Evolutionary conservation across 129 eudicot species (phyloP).

Genomic region (Logfia minima): DNA sequence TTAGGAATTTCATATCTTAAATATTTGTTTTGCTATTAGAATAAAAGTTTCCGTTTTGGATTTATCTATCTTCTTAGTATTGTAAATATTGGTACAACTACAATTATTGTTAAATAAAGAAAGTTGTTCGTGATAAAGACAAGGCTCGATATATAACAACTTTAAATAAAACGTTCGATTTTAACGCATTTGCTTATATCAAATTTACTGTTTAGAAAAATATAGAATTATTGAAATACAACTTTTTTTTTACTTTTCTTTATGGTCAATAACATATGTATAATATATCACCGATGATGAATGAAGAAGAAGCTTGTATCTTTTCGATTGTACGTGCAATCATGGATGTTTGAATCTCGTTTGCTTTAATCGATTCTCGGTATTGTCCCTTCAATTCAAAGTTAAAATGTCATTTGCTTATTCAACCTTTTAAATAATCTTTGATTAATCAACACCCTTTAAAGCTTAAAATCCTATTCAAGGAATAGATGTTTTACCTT

Average conservation of each 20-base stretch:
- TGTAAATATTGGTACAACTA: too few relatives aligned
- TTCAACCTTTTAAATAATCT: constrained; percentile 20
- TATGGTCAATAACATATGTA: neutral
- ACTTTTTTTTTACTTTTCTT: neutral
- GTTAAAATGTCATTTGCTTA: neutral
- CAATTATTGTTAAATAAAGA: too few relatives aligned
- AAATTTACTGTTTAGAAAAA: too few relatives aligned
- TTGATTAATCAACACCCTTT: constrained; percentile 13
- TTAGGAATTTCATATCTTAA: too few relatives aligned
- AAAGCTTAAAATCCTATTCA: neutral
- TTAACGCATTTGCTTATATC: too few relatives aligned
- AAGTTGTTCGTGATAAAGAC: too few relatives aligned
- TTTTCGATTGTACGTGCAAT: neutral
- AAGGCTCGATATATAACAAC: too few relatives aligned
- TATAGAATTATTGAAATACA: too few relatives aligned
- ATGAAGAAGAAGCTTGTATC: neutral
- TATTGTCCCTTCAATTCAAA: constrained; percentile 17
- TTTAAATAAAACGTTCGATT: too few relatives aligned
- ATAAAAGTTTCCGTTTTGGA: too few relatives aligned
- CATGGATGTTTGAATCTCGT: neutral
- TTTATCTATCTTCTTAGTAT: too few relatives aligned
- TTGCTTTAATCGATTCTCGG: neutral
- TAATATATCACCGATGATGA: neutral
- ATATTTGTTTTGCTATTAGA: too few relatives aligned
- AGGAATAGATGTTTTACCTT: neutral